phyloP scores from a whole-genome alignment of 2,329 filamentous ascomycete genomes.

The Arthrobotrys iridis region DNA sequence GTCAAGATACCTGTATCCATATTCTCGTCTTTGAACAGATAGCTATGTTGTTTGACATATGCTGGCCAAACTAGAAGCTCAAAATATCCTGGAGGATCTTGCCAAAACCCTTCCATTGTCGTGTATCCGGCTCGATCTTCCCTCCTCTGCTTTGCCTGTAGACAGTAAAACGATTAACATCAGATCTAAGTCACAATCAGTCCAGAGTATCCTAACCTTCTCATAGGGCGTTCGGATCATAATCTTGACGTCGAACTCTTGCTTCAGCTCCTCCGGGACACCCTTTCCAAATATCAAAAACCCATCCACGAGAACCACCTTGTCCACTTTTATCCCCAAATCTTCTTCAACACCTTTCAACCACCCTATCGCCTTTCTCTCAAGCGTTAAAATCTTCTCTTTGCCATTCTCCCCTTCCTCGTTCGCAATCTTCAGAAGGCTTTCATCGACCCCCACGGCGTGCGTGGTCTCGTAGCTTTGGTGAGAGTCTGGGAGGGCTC shows the following conservation, averaged over 20 bases:
- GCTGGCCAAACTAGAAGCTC: conserved; percentile 96
- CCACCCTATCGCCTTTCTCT: conserved; percentile 58
- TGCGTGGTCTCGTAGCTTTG: conserved; percentile 39
- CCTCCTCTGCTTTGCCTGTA: conserved; percentile 71
- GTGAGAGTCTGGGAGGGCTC: conserved; percentile 61
- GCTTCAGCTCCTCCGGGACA: conserved; percentile 50
- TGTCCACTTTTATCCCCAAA: conserved; percentile 53
- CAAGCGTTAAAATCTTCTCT: conserved; percentile 59
- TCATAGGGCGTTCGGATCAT: conserved; percentile 57
- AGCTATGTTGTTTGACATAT: conserved; percentile 72
- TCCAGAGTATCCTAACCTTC: conserved; percentile 32
- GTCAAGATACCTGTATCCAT: conserved; percentile 70
- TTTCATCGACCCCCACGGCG: conserved; percentile 47
- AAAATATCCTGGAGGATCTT: conserved; percentile 91
- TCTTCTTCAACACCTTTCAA: conserved; percentile 56
- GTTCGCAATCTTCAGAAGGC: conserved; percentile 4
- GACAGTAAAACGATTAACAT: conserved; percentile 24
- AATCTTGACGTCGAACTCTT: conserved; percentile 55
- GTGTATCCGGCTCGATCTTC: conserved; percentile 79
- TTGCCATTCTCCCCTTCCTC: conserved; percentile 11
- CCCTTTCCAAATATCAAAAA: conserved; percentile 57
- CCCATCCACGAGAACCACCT: conserved; percentile 56
- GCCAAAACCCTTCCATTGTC: conserved; percentile 90
- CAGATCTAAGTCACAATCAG: conserved; percentile 55
- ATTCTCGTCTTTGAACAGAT: conserved; percentile 77